Evolutionary conservation across 805 yeast genomes (phyloP), one percentile per base, ranked within the genome.

Genomic region (Saccharomyces kudriavzevii): DNA sequence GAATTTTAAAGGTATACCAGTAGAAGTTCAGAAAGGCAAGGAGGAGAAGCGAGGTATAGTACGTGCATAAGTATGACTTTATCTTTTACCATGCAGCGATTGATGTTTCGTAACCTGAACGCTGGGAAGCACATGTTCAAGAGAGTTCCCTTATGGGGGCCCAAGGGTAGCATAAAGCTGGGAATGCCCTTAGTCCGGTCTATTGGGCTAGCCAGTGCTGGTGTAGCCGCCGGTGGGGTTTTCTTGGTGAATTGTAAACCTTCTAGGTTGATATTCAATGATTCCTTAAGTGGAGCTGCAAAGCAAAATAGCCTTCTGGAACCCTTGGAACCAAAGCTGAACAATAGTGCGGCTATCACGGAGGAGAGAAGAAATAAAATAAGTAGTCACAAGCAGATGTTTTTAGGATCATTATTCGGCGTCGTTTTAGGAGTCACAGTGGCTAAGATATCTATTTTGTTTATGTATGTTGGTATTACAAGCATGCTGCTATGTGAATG

Each of bases 401-500:
- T 68, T 49, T 49, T 61, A 4, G 70, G 70, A 9, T 66, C 70
- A 2, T 56, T 66, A 5, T 47, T 60, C 13, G 70, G 70, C 5
- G 51, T 66, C 2, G 57, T 60, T 22, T 49, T 56, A n/a, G 70
- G 69, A 8, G 55, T 65, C 6, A 52, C 64, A 1, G 55, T 66
- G 20, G 65, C 63, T n/a, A 65, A 65, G 50, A 51, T 66, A 3
- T 65, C 69, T 1, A 56, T 60, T 2, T 31, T 58, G n/a, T 50
- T 63, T 25, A 59, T 64, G 14, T 65, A 61, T 49, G 27, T 60
- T 14, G 53, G 63, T 3, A 60, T 61, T 5, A 48, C 58, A 13
- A 62, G 64, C 1, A 48, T 63, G 8, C 48, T 66, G 8, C 53
- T 58, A 14, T 35, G 65, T 43, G 66, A 65, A 54, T 66, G 63